Evolutionary conservation across 2,329 filamentous ascomycete species (phyloP).

Genomic region (Cyphellophora attinorum): DNA sequence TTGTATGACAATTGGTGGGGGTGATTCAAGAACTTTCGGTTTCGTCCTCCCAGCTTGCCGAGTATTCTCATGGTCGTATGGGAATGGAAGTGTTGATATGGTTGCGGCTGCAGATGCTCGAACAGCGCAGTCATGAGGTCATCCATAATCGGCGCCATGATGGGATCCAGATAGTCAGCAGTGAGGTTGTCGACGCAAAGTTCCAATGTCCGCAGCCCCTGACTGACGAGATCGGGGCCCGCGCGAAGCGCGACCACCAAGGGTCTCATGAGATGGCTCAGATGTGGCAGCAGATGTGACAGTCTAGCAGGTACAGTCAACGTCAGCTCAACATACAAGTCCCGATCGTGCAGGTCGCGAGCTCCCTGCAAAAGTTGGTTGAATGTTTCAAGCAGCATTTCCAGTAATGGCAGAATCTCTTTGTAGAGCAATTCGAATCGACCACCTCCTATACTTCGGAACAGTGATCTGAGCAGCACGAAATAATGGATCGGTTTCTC

Average conservation of each 20-base stretch:
- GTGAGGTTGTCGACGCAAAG: constrained; percentile 97
- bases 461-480: constrained; percentile 79
- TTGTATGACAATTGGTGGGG: constrained; percentile 77
- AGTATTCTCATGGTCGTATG: constrained; percentile 97
- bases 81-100: constrained; percentile 94
- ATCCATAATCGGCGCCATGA: constrained; percentile 98
- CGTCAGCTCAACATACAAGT: constrained; percentile 94
- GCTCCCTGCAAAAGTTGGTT: constrained; percentile 90
- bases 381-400: constrained; percentile 95
- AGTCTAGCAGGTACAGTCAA: constrained; percentile 89
- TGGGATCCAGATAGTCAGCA: constrained; percentile 93
- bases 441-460: constrained; percentile 91
- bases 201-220: constrained; percentile 85
- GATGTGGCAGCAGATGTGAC: constrained; percentile 86
- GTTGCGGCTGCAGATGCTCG: constrained; percentile 85
- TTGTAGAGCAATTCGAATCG: constrained; percentile 98
- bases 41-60: constrained; percentile 89
- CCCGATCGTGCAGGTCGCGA: constrained; percentile 78
- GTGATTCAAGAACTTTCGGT: constrained; percentile 88
- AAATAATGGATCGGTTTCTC: constrained; percentile 99
- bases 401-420: constrained; percentile 86
- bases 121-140: constrained; percentile 97
- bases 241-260: constrained; percentile 90
- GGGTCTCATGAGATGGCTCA: constrained; percentile 94
- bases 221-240: constrained; percentile 86